A percentile compares a stretch with the other conserved stretches of the same genome.
Evolutionary conservation across 352 stramenopile species (phyloP).

Genomic region (Paralagenidium karlingii): DNA sequence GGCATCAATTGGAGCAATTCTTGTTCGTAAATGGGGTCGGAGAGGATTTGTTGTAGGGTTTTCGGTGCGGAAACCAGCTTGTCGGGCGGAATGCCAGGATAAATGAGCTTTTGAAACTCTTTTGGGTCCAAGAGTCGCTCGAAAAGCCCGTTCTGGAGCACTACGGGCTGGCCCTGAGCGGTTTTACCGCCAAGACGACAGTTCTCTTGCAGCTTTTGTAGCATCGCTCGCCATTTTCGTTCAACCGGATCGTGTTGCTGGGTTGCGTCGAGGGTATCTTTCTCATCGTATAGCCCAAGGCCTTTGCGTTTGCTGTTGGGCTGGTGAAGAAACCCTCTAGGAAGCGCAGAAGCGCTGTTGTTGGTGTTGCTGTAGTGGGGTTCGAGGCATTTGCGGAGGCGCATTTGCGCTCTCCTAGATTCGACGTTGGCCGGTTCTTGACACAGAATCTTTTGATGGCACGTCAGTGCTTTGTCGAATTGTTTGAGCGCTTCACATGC

Average conservation of each 20-base stretch:
- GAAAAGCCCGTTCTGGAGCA: slow-evolving; percentile 73
- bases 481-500: slow-evolving; percentile 56
- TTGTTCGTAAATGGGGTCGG: slow-evolving; percentile 69
- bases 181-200: slow-evolving; percentile 44
- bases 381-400: slow-evolving; percentile 3
- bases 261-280: slow-evolving; percentile 21
- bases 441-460: slow-evolving; percentile 59
- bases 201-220: slow-evolving; percentile 38
- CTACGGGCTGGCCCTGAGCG: slow-evolving; percentile 31
- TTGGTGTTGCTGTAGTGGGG: slow-evolving; percentile 5
- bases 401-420: slow-evolving; percentile 5
- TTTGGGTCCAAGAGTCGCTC: slow-evolving; percentile 44
- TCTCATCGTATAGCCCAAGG: slow-evolving; percentile 52
- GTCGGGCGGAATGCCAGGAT: slow-evolving; percentile 57
- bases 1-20: slow-evolving; percentile 73
- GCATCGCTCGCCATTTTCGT: slow-evolving; percentile 49
- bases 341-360: slow-evolving; percentile 7
- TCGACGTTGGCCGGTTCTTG: slow-evolving; percentile 45
- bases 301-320: slow-evolving; percentile 14
- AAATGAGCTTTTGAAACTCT: slow-evolving; percentile 71
- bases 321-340: slow-evolving; percentile 32
- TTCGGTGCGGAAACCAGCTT: slow-evolving; percentile 52
- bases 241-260: slow-evolving; percentile 18
- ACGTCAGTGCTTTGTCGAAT: slow-evolving; percentile 42
- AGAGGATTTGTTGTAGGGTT: slow-evolving; percentile 56